These are phyloP conservation scores for Salix suchowensis DNA, from an alignment of 345 rosid species.

Conservation along the genomic window DNA sequence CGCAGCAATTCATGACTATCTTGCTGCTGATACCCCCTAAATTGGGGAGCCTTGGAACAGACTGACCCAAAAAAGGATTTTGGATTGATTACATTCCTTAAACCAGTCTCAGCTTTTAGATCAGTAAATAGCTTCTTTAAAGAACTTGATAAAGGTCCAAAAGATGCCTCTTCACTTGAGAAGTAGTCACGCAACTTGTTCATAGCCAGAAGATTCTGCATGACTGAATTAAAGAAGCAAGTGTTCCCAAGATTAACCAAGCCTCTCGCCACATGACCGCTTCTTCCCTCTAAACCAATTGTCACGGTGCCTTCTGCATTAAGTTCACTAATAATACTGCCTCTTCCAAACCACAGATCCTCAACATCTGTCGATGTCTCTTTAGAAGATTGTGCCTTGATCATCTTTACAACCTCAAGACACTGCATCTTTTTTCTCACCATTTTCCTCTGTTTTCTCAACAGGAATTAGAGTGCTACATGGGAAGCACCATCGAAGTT, in stretches of 20 bases:
- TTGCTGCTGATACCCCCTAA: slow-evolving; percentile 90
- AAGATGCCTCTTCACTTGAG: slow-evolving; percentile 40
- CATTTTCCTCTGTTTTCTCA: slow-evolving; percentile 58
- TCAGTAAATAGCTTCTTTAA: slow-evolving; percentile 72
- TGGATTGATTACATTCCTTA: slow-evolving; percentile 68
- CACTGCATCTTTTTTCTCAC: slow-evolving; percentile 51
- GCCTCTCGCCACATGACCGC: slow-evolving; percentile 62
- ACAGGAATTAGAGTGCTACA: slow-evolving; percentile 61
- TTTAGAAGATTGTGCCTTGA: slow-evolving; percentile 47
- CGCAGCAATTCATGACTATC: slow-evolving; percentile 93
- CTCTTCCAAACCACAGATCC: slow-evolving; percentile 61
- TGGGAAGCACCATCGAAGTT: slow-evolving; percentile 78
- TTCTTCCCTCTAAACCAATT: slow-evolving; percentile 40
- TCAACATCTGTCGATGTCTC: slow-evolving; percentile 41
- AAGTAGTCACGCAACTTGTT: slow-evolving; percentile 52
- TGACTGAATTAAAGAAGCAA: slow-evolving; percentile 90
- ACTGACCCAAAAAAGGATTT: slow-evolving; percentile 56
- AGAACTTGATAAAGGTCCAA: slow-evolving; percentile 59
- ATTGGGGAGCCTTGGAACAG: slow-evolving; percentile 83
- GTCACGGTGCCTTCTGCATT: slow-evolving; percentile 30
- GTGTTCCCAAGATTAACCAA: slow-evolving; percentile 93
- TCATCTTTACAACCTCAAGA: slow-evolving; percentile 49
- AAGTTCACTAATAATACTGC: slow-evolving; percentile 43
- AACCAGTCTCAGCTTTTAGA: slow-evolving; percentile 52
- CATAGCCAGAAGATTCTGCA: slow-evolving; percentile 86